These are phyloP conservation scores for Tilletia indica DNA, from an alignment of 1,284 basidiomycete genomes.

Conservation along the genomic window DNA sequence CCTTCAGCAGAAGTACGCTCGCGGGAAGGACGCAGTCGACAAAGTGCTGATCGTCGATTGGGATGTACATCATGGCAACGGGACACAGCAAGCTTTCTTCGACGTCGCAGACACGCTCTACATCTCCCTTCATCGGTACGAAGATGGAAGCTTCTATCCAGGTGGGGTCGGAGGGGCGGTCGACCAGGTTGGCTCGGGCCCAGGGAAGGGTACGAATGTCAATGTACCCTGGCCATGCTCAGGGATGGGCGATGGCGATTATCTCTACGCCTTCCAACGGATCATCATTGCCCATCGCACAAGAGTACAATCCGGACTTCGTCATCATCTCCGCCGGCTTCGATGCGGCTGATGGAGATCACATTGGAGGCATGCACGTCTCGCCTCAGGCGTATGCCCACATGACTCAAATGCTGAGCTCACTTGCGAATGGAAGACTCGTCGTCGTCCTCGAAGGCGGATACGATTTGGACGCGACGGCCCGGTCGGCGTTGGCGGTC, in stretches of 20 bases:
- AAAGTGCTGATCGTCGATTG: conserved; percentile 92
- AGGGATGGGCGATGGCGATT: conserved; percentile 92
- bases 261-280: conserved; percentile 91
- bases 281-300: conserved; percentile 96
- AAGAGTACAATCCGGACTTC: conserved; percentile 91
- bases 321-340: conserved; percentile 98
- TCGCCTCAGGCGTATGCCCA: conserved; percentile 93
- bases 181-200: conserved; percentile 78
- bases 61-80: conserved; percentile 99
- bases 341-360: conserved; percentile 90
- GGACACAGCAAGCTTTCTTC: conserved; percentile 91
- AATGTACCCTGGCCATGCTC: conserved; percentile 90
- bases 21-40: conserved; percentile 61
- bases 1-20: conserved; percentile 63
- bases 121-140: conserved; percentile 92
- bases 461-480: conserved; percentile 87
- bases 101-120: conserved; percentile 89
- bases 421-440: conserved; percentile 82
- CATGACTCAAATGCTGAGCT: conserved; percentile 93
- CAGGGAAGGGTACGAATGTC: conserved; percentile 73
- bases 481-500: conserved; percentile 81
- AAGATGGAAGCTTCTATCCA: conserved; percentile 79
- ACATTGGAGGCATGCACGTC: conserved; percentile 84
- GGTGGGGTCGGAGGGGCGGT: conserved; percentile 82
- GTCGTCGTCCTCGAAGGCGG: conserved; percentile 96